Evolutionary conservation across 441 rosid species (phyloP), one percentile per base, ranked within the genome.

Genomic region (Dalechampia spathulata): DNA sequence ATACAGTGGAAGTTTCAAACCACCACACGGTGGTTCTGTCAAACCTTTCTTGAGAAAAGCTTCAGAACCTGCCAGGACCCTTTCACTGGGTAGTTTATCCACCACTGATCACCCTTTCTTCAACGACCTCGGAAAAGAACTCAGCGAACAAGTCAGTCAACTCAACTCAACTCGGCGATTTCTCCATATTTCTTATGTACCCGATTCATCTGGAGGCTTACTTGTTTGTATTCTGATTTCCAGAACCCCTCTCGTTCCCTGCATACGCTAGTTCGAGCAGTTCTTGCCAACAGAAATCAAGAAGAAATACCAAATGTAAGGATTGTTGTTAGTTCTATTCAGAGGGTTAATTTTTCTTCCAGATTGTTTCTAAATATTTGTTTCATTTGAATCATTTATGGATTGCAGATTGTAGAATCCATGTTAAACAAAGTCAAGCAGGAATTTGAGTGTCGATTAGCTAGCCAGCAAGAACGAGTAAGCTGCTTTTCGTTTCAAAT

Each of bases 271-370:
- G 78, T 92, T 50, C 90, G 79, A 3, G 66, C 90, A 26, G 74
- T 77, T 58, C 80, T 92, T 66, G 63, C 86, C 13, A 83, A 77
- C 15, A 79, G 65, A 77, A 88, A 75, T 57, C 79, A 76, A 64
- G 99, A 92, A 63, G 99, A 92, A 48, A 78, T 92, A 69, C 90
- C 96, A 44, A 52, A 32, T 52, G 99, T 92, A 74, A 75, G 87
- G 54, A 48, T 60, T 60, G 60, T 52, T 60, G 25, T 46, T 53
- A 21, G 54, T 63, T 3, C 51, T 7, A 8, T 37, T 36, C n/a
- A n/a, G n/a, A n/a, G n/a, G n/a, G n/a, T n/a, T n/a, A n/a, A 21
- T 14, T 36, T n/a, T 47, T 57, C 52, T 51, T 49, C 47, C n/a
- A n/a, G n/a, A n/a, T n/a, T n/a, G n/a, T n/a, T 30, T 30, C 5